Evolutionary conservation across 1,139 yeast genomes (phyloP), one percentile per base, ranked within the genome.

Genomic region (Scheffersomyces titani): DNA sequence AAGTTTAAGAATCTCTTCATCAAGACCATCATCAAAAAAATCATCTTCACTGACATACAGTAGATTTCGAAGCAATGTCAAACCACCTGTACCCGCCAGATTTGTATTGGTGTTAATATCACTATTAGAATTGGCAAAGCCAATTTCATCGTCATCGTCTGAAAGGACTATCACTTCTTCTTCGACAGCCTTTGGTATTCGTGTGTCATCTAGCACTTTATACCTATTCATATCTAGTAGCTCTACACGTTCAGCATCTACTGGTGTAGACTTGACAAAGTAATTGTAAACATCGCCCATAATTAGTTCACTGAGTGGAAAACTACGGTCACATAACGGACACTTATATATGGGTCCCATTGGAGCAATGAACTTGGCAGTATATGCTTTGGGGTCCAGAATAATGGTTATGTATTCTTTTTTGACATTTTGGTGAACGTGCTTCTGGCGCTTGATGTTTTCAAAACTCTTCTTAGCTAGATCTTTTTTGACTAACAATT

Each of bases 201-300:
- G 53, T 3, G 52, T 51, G 36, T 73, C 76, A 21, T 74, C 77
- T n/a, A 78, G 66, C 6, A 76, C 69, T 56, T 72, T 67, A 62
- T 75, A 80, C 57, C 72, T 71, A 44, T 68, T 66, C 72, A 73
- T 68, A 52, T 76, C 81, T 36, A 73, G 58, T 36, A 80, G 63
- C 60, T 79, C 82, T 2, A 80, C 73, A 54, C 76, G 62, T 48
- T 74, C 74, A 3, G 75, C 69, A 22, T 72, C 69, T 53, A 57
- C 60, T 1, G 82, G 80, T 0, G 82, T 76, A 46, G 73, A 71
- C 60, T 76, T 77, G 45, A 80, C 75, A 57, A 80, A 79, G 60
- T 70, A 80, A 58, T 80, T 80, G 66, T 72, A 77, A 2, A 77
- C 71, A 57, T 78, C 82, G 51, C 80, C 75, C 22, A 80, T 77